Conservation (phyloP, 1,284 basidiomycete species). For the Amylostereum areolatum region DNA sequence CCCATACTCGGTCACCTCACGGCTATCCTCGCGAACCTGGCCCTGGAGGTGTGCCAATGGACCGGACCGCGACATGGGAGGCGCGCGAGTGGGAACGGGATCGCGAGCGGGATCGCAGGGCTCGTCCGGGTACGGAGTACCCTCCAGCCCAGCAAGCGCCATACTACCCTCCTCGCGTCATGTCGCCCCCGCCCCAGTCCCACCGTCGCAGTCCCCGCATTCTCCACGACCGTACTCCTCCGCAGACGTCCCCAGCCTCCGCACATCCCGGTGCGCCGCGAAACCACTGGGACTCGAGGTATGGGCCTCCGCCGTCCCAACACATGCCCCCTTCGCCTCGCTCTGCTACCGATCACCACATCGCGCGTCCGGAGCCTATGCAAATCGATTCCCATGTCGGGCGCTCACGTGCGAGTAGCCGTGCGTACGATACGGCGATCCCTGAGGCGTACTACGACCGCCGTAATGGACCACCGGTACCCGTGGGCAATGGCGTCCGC, state of each 20-base stretch:
- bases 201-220: constrained; percentile 25
- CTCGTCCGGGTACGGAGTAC: constrained; percentile 44
- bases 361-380: constrained; percentile 10
- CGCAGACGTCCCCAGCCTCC: constrained; percentile 48
- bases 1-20: constrained; percentile 50
- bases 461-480: too few species aligned
- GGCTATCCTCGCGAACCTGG: constrained; percentile 42
- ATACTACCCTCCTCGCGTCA: constrained; percentile 18
- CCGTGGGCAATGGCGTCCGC: constrained; percentile 17
- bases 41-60: constrained; percentile 20
- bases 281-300: constrained; percentile 23
- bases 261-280: constrained; percentile 27
- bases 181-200: constrained; percentile 19
- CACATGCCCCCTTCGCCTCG: constrained; percentile 21
- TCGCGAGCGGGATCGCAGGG: constrained; percentile 32
- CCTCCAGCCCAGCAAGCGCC: constrained; percentile 23
- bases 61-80: constrained; percentile 51
- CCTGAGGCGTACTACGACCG: too few species aligned
- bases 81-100: constrained; percentile 47
- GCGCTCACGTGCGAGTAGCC: not conserved
- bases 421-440: not conserved
- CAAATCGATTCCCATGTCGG: not conserved
- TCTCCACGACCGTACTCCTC: constrained; percentile 29
- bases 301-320: constrained; percentile 11
- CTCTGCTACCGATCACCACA: constrained; percentile 10